These are phyloP conservation scores for Peterozyma toletana DNA, from an alignment of 805 yeast genomes.

Conservation along the genomic window DNA sequence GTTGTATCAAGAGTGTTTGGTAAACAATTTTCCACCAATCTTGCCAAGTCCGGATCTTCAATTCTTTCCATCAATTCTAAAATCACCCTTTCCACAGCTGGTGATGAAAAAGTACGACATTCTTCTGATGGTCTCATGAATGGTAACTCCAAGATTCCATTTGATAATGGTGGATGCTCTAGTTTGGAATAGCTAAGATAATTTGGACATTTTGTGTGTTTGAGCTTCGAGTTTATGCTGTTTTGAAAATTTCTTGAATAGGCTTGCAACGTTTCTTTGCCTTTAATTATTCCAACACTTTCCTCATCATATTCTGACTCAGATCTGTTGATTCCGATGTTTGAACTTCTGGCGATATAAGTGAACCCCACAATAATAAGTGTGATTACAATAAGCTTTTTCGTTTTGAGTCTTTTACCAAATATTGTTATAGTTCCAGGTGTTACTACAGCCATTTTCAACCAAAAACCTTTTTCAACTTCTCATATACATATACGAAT, in stretches of 20 bases:
- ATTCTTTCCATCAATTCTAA: slow-evolving; percentile 41
- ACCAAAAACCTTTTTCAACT: neutral
- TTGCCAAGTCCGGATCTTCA: slow-evolving; percentile 57
- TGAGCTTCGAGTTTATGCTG: neutral
- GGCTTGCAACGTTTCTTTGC: neutral
- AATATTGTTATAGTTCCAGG: neutral
- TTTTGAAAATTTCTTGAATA: neutral
- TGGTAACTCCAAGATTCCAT: slow-evolving; percentile 52
- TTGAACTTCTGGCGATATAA: neutral
- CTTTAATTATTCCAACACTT: neutral
- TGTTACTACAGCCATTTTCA: no score
- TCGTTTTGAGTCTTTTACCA: slow-evolving; percentile 1
- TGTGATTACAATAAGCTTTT: neutral
- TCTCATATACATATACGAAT: neutral
- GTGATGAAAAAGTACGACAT: slow-evolving; percentile 69
- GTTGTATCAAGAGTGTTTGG: slow-evolving; percentile 91
- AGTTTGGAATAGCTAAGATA: slow-evolving; percentile 53
- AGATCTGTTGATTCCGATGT: neutral
- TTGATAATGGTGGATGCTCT: slow-evolving; percentile 49
- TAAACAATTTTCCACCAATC: slow-evolving; percentile 72
- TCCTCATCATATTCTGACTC: neutral
- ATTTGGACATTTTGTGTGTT: slow-evolving; percentile 40
- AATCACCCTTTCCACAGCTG: slow-evolving; percentile 55
- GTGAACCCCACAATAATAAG: neutral
- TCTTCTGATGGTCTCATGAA: slow-evolving; percentile 66